Conservation (phyloP, 2,329 filamentous ascomycete genomes). For the Aspergillus ustus region DNA sequence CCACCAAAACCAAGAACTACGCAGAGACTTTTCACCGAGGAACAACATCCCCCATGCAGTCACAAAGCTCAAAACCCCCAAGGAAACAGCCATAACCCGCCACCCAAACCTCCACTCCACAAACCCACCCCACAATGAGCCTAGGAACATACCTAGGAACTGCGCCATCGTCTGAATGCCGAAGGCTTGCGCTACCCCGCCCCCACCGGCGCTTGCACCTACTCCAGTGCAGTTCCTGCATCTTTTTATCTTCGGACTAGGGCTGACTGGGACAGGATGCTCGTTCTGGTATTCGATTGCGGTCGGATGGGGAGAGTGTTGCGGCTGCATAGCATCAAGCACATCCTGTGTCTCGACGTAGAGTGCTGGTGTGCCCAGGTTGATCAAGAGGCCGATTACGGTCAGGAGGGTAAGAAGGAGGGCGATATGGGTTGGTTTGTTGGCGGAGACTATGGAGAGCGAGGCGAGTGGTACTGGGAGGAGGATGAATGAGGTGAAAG, state of each 20-base stretch:
- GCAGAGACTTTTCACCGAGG: slow-evolving; percentile 14
- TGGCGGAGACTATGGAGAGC: slow-evolving; percentile 64
- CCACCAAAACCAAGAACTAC: background rate
- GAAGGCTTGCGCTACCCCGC: slow-evolving; percentile 68
- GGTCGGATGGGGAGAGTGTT: slow-evolving; percentile 56
- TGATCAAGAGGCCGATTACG: slow-evolving; percentile 62
- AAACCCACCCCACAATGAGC: slow-evolving; percentile 61
- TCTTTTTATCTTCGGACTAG: background rate
- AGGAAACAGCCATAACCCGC: slow-evolving; percentile 33
- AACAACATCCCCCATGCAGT: slow-evolving; percentile 35
- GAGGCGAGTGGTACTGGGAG: slow-evolving; percentile 66
- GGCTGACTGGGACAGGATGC: background rate
- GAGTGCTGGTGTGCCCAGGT: slow-evolving; percentile 65
- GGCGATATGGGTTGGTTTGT: slow-evolving; percentile 65
- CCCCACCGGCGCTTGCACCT: slow-evolving; percentile 46
- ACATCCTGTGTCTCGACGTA: slow-evolving; percentile 71
- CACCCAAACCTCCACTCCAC: slow-evolving; percentile 40
- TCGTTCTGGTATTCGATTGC: background rate
- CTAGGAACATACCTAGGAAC: slow-evolving; percentile 62
- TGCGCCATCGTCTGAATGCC: slow-evolving; percentile 68
- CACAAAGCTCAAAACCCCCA: slow-evolving; percentile 34
- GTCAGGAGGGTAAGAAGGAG: slow-evolving; percentile 67
- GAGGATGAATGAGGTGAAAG: slow-evolving; percentile 59
- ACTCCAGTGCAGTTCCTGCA: background rate
- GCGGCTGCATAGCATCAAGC: slow-evolving; percentile 60